These are phyloP conservation scores for Colletotrichum lentis DNA, from an alignment of 2,329 filamentous ascomycete genomes.

Conservation along the genomic window DNA sequence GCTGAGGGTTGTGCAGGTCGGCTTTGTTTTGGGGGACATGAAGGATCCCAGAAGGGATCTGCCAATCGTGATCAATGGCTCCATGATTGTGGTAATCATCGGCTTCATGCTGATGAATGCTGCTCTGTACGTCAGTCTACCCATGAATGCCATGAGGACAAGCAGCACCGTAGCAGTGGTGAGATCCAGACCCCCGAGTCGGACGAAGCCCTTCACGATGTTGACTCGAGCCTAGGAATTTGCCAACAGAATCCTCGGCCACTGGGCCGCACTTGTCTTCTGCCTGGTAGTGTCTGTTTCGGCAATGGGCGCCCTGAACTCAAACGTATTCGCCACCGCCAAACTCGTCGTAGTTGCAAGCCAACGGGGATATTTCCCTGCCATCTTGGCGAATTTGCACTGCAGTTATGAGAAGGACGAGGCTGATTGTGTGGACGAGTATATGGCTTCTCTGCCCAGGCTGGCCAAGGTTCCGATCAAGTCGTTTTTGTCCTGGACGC, in stretches of 20 bases:
- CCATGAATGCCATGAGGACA: constrained; percentile 50
- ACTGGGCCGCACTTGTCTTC: constrained; percentile 50
- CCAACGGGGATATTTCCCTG: constrained; percentile 44
- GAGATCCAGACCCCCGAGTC: constrained; percentile 38
- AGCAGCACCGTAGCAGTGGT: constrained; percentile 55
- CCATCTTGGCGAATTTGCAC: constrained; percentile 42
- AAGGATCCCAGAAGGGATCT: constrained; percentile 43
- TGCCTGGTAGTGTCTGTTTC: constrained; percentile 52
- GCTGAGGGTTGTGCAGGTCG: constrained; percentile 33
- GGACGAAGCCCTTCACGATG: background rate
- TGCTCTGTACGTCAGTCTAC: constrained; percentile 53
- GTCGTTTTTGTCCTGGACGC: constrained; percentile 41
- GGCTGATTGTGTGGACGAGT: constrained; percentile 41
- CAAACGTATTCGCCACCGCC: constrained; percentile 55
- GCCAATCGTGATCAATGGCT: constrained; percentile 52
- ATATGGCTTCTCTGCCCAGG: constrained; percentile 36
- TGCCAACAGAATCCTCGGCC: constrained; percentile 46
- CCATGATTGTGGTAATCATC: constrained; percentile 52
- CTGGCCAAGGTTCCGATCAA: constrained; percentile 38
- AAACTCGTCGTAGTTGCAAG: constrained; percentile 52
- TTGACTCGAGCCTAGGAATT: constrained; percentile 44
- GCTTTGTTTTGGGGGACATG: constrained; percentile 45
- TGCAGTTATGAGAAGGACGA: constrained; percentile 43
- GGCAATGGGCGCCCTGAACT: constrained; percentile 53
- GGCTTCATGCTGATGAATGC: constrained; percentile 54